phyloP scores from a whole-genome alignment of 495 filamentous ascomycete species.

The Xylaria sp. region DNA sequence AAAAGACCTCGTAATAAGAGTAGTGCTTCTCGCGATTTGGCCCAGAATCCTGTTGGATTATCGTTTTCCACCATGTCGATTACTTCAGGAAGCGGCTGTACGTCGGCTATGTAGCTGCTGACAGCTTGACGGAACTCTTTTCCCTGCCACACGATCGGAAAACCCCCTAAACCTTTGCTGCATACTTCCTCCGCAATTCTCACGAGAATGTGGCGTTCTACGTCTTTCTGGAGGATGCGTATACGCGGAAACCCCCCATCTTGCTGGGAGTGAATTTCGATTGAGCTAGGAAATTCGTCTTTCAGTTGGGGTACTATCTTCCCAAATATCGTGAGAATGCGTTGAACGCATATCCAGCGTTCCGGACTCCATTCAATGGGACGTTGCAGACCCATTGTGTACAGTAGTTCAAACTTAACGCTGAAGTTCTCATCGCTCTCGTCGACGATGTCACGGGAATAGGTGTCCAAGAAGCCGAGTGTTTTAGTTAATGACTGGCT shows the following conservation, averaged over 20 bases:
- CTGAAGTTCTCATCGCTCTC: conserved; percentile 72
- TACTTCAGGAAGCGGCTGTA: conserved; percentile 35
- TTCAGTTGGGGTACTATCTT: conserved; percentile 33
- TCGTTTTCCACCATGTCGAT: conserved; percentile 45
- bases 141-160: conserved; percentile 49
- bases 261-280: conserved; percentile 45
- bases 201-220: conserved; percentile 39
- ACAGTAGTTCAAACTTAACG: conserved; percentile 68
- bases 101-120: conserved; percentile 51
- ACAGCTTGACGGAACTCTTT: conserved; percentile 44
- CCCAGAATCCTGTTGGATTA: conserved; percentile 41
- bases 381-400: conserved; percentile 67
- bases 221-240: conserved; percentile 49
- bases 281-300: conserved; percentile 37
- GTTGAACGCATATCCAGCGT: conserved; percentile 67
- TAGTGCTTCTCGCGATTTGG: conserved; percentile 47
- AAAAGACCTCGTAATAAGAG: conserved; percentile 68
- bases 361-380: conserved; percentile 62
- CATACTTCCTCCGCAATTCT: conserved; percentile 47
- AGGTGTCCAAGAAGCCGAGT: conserved; percentile 51
- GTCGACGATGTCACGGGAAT: conserved; percentile 64
- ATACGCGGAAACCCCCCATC: conserved; percentile 52
- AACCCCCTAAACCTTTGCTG: conserved; percentile 44
- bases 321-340: conserved; percentile 56
- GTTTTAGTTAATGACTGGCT: conserved; percentile 44